Evolutionary conservation across 179 eudicot genomes (phyloP), one percentile per base, ranked within the genome.

Genomic region (Beta corolliflora): DNA sequence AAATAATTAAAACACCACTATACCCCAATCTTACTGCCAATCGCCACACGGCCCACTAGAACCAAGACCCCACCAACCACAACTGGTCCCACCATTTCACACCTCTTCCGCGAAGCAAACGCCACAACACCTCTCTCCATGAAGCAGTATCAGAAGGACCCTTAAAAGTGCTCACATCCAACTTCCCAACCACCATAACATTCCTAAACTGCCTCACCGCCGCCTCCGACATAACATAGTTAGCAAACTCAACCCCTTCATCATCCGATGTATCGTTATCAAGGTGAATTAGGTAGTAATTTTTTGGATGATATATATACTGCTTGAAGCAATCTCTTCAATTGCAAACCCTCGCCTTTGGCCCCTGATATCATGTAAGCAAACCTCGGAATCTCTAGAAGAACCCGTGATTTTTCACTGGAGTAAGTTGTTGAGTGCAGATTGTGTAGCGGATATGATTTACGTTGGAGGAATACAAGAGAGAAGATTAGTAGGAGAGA

Each of bases 301-400:
- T 96, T 52, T 97, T 74, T 1, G 97, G 98, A 72, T 96, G 99
- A n/a, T n/a, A n/a, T n/a, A 85, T 94, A 96, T 19, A 84, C 75
- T 31, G 97, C 91, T 86, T 87, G 94, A 12, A 96, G 88, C 70
- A 96, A 81, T 14, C 98, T 85, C 86, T 67, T 88, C 74, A 94
- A 29, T 65, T 89, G 93, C 21, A 75, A 79, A 4, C 67, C 88
- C 48, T 93, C 92, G 54, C 90, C 92, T 5, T 10, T 67, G 5
- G 95, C 82, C 3, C 93, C 98, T 19, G 98, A 86, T 12, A 96
- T 87, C 63, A 91, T 74, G 88, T 93, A 96, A 1, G 98, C 97
- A 12, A 96, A 88, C 61, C 90, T 83, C 1, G 97, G 98, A 41
- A 88, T 54, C 21, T 79, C 81, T 10, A 94, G 94, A 41, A 87